These are phyloP conservation scores for Rutstroemia sp. DNA, from an alignment of 2,329 filamentous ascomycete genomes.

Conservation along the genomic window DNA sequence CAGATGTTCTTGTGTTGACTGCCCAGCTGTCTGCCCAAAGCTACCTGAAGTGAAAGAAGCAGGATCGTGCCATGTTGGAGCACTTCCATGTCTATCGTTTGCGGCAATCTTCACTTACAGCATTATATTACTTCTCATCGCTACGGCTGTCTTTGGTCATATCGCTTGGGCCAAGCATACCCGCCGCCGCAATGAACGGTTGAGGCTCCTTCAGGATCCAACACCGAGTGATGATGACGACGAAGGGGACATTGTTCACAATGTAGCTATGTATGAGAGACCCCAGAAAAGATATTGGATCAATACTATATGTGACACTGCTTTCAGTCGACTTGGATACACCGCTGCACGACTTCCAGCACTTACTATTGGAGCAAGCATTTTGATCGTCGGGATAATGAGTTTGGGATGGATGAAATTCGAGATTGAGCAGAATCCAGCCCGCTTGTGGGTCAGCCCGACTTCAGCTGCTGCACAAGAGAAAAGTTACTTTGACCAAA, in stretches of 20 bases:
- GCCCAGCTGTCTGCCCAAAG: slow-evolving; percentile 74
- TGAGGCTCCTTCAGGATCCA: slow-evolving; percentile 81
- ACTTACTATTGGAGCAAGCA: slow-evolving; percentile 69
- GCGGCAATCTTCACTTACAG: slow-evolving; percentile 83
- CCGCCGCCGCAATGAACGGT: slow-evolving; percentile 68
- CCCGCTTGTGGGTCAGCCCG: slow-evolving; percentile 93
- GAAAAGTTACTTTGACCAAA: slow-evolving; percentile 86
- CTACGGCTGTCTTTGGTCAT: slow-evolving; percentile 63
- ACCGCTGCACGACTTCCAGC: slow-evolving; percentile 75
- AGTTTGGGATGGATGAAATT: slow-evolving; percentile 87
- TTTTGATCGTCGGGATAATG: slow-evolving; percentile 70
- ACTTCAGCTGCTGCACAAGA: slow-evolving; percentile 84
- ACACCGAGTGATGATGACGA: slow-evolving; percentile 87
- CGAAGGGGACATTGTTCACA: slow-evolving; percentile 76
- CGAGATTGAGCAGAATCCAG: slow-evolving; percentile 82
- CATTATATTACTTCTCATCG: slow-evolving; percentile 60
- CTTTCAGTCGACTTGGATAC: slow-evolving; percentile 75
- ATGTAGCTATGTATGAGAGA: slow-evolving; percentile 68
- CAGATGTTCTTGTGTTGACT: slow-evolving; percentile 90
- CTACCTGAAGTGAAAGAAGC: slow-evolving; percentile 67
- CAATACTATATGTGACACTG: slow-evolving; percentile 73
- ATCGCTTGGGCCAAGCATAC: slow-evolving; percentile 68
- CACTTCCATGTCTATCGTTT: slow-evolving; percentile 90
- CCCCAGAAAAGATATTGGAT: slow-evolving; percentile 74
- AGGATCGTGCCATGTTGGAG: slow-evolving; percentile 72